Evolutionary conservation across 371 early-diverging fungal genomes (phyloP).

Genomic region (Apophysomyces sp.): DNA sequence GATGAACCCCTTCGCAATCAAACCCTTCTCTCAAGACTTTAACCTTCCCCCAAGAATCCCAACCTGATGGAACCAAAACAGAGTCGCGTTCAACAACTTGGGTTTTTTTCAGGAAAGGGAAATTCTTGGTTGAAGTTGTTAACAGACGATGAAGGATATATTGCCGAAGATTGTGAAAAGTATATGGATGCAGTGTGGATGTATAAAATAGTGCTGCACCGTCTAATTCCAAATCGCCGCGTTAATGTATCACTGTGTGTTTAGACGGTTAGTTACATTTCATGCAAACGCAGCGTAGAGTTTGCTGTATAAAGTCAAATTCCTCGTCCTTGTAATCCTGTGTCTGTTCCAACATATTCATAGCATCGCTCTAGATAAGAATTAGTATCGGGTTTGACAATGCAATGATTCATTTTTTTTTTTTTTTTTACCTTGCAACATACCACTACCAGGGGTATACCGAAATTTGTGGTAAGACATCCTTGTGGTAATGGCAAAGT

Average conservation of each 20-base stretch:
- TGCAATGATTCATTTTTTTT: not conserved
- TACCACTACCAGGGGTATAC: conserved; percentile 86
- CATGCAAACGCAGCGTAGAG: conserved; percentile 86
- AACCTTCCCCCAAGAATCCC: conserved; percentile 94
- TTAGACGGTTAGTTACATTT: conserved; percentile 69
- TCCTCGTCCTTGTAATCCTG: conserved; percentile 87
- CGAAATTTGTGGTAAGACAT: conserved; percentile 80
- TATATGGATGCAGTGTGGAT: conserved; percentile 76
- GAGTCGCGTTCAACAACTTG: conserved; percentile 87
- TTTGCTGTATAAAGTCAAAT: conserved; percentile 95
- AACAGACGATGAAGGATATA: conserved; percentile 83
- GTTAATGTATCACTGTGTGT: not conserved
- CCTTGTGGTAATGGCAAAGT: conserved; percentile 80
- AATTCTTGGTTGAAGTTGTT: conserved; percentile 41
- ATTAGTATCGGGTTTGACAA: not conserved
- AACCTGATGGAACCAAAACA: conserved; percentile 90
- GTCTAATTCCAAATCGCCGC: conserved; percentile 48
- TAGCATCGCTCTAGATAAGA: conserved; percentile 72
- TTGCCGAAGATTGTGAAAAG: conserved; percentile 74
- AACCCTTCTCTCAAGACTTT: conserved; percentile 79
- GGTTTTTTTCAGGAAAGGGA: conserved; percentile 66
- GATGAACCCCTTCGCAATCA: conserved; percentile 60
- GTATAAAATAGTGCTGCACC: conserved; percentile 93
- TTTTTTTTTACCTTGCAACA: conserved; percentile 77
- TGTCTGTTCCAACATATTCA: conserved; percentile 77